Evolutionary conservation across 768 basidiomycete species (phyloP).

Genomic region (Phaffia australis): DNA sequence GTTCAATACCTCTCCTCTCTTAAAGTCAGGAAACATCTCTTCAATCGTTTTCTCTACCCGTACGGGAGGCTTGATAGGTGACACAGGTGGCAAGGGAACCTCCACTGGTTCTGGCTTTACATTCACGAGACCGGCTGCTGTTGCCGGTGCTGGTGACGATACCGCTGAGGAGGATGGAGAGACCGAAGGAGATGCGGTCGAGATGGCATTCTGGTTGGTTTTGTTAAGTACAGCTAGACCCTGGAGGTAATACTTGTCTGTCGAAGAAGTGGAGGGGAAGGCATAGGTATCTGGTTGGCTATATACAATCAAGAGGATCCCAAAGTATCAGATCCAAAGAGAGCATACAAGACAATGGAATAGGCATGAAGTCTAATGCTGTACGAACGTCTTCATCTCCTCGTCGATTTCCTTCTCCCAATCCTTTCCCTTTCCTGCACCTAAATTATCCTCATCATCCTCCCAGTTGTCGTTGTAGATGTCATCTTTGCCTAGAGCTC

Average conservation of each 20-base stretch:
- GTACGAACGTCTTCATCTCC: slow-evolving; percentile 9
- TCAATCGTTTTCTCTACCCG: background rate
- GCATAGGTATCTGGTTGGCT: slow-evolving; percentile 8
- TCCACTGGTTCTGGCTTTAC: slow-evolving; percentile 1
- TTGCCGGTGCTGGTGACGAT: background rate
- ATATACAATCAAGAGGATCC: background rate
- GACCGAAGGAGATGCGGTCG: background rate
- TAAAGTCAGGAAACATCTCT: slow-evolving; percentile 19
- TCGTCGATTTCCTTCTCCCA: slow-evolving; percentile 19
- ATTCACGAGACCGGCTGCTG: background rate
- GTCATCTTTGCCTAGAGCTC: slow-evolving; percentile 9
- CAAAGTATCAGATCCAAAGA: background rate
- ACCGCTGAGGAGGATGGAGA: background rate
- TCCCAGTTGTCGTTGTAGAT: slow-evolving; percentile 25
- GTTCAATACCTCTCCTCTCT: slow-evolving; percentile 12
- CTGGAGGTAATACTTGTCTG: slow-evolving; percentile 7
- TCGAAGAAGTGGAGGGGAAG: background rate
- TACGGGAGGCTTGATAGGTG: background rate
- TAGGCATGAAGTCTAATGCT: too few relatives aligned
- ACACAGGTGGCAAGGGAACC: background rate
- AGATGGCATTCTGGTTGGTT: background rate
- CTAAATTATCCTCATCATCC: background rate
- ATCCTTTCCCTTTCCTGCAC: slow-evolving; percentile 4
- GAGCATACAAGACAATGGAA: too few relatives aligned
- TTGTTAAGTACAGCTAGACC: slow-evolving; percentile 14